Conservation (phyloP, 2,329 filamentous ascomycete genomes). For the Ceratocystis albifundus region DNA sequence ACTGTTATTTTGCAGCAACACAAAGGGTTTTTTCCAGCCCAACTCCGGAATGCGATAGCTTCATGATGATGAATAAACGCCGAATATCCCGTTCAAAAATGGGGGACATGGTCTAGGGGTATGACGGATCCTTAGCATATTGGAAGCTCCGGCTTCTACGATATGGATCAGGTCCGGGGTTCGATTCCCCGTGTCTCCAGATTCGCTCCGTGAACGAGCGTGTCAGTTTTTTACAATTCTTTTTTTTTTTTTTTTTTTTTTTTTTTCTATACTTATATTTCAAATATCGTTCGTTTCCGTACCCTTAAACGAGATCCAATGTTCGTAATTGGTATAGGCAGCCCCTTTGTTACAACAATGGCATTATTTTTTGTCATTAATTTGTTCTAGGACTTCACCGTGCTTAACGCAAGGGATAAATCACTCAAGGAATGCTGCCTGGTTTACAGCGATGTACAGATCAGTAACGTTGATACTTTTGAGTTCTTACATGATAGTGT, state of each 20-base stretch:
- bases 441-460: not conserved
- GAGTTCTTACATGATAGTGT: constrained; percentile 10
- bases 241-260: too few species aligned
- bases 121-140: constrained; percentile 23
- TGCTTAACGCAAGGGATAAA: not conserved
- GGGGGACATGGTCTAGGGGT: constrained; percentile 22
- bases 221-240: not conserved
- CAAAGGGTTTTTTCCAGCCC: not conserved
- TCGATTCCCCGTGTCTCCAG: constrained; percentile 21
- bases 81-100: not conserved
- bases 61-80: not conserved
- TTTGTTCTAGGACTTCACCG: not conserved
- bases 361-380: too few species aligned
- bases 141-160: not conserved
- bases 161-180: constrained; percentile 23
- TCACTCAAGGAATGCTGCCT: not conserved
- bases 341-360: not conserved
- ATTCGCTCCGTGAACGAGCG: not conserved
- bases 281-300: too few species aligned
- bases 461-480: not conserved
- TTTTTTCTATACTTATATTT: too few species aligned
- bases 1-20: too few species aligned
- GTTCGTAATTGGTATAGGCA: not conserved
- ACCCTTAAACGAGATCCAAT: not conserved
- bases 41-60: not conserved